These are phyloP conservation scores for Tylopilus microsporus DNA, from an alignment of 1,284 basidiomycete genomes.

Conservation along the genomic window DNA sequence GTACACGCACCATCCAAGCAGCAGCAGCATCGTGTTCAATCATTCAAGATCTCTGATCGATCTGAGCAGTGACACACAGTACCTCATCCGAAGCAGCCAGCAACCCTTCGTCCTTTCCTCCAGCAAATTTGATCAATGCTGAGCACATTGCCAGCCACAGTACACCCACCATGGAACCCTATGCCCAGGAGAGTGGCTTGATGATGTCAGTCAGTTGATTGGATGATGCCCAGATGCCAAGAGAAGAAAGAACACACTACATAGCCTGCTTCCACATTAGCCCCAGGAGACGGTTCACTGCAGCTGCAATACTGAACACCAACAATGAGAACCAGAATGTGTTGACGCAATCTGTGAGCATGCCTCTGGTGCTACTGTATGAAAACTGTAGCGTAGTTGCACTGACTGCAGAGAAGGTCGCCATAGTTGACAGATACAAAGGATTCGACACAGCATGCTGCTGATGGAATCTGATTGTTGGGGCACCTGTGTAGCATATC, in stretches of 20 bases:
- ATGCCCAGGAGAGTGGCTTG: constrained; percentile 52
- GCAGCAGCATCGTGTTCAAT: too few relatives aligned
- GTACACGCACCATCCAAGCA: too few relatives aligned
- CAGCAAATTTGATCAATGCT: too few relatives aligned
- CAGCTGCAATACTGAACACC: constrained; percentile 57
- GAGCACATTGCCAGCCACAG: too few relatives aligned
- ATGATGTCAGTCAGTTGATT: constrained; percentile 26
- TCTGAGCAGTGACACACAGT: too few relatives aligned
- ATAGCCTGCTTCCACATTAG: constrained; percentile 59
- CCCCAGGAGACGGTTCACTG: constrained; percentile 56
- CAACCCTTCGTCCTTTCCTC: too few relatives aligned
- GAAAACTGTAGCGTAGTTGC: constrained; percentile 55
- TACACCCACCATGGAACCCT: constrained; percentile 51
- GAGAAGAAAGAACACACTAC: constrained; percentile 44
- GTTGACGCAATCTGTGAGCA: constrained; percentile 44
- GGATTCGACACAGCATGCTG: constrained; percentile 50
- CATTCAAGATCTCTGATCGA: too few relatives aligned
- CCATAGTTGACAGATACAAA: constrained; percentile 53
- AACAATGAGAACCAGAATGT: constrained; percentile 59
- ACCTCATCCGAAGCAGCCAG: too few relatives aligned
- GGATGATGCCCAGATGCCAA: constrained; percentile 10
- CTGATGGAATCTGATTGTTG: constrained; percentile 58
- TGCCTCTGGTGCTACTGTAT: constrained; percentile 27
- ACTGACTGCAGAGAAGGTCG: constrained; percentile 59
- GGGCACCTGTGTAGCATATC: constrained; percentile 44